These are phyloP conservation scores for Delonix regia DNA, from an alignment of 306 rosid genomes.

Conservation along the genomic window DNA sequence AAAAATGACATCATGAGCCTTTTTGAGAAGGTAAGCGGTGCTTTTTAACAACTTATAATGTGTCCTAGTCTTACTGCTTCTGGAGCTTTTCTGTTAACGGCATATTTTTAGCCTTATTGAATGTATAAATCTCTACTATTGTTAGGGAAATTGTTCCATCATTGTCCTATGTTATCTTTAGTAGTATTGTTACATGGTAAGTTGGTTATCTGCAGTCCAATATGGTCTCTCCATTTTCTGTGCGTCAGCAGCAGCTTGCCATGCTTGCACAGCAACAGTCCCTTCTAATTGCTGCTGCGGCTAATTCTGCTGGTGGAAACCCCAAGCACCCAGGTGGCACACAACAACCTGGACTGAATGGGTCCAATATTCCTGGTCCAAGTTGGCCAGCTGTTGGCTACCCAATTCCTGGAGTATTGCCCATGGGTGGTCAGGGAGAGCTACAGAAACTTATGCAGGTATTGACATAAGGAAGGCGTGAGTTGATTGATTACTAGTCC, in stretches of 20 bases:
- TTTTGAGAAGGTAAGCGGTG: slow-evolving; percentile 81
- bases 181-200: background rate
- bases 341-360: slow-evolving; percentile 51
- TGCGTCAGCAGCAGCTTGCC: slow-evolving; percentile 91
- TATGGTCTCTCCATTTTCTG: slow-evolving; percentile 80
- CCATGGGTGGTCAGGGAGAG: slow-evolving; percentile 60
- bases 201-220: slow-evolving; percentile 65
- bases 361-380: slow-evolving; percentile 61
- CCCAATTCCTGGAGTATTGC: slow-evolving; percentile 66
- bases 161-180: background rate
- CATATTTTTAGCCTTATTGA: slow-evolving; percentile 10
- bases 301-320: slow-evolving; percentile 62
- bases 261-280: slow-evolving; percentile 92
- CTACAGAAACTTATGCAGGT: slow-evolving; percentile 72
- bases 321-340: slow-evolving; percentile 44
- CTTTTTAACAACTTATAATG: slow-evolving; percentile 14
- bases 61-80: background rate
- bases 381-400: slow-evolving; percentile 69
- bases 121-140: background rate
- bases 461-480: slow-evolving; percentile 27
- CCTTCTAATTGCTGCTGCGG: slow-evolving; percentile 81
- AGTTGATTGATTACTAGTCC: slow-evolving; percentile 24
- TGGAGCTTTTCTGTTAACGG: slow-evolving; percentile 20
- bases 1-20: slow-evolving; percentile 97
- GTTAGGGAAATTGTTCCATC: slow-evolving; percentile 6